Base-by-base conservation (phyloP, 169 alveolate genomes). In the Fabrea salina region DNA sequence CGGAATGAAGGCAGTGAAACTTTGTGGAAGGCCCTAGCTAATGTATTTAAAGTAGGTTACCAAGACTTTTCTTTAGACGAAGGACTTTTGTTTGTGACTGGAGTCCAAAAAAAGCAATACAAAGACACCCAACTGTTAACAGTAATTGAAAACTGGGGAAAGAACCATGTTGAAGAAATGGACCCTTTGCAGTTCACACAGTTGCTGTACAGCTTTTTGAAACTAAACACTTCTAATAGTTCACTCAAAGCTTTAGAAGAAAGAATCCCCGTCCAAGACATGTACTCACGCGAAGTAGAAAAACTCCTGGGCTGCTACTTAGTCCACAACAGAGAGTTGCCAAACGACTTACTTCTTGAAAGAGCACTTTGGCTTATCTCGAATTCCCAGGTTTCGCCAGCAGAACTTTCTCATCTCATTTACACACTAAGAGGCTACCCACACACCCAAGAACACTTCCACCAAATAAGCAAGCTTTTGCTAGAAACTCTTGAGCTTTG, bases 31-130 rank as follows among this genome's bases (percentile, higher is more conserved):
- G 6, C 71, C 82, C 5, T 83, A 82, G 84, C 88, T 85, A n/a
- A 79, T 83, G 2, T 74, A 40, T 22, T 83, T 83, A 50, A 27
- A 57, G 19, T 77, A 83, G 44, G 77, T 72, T 51, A 76, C 83
- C 1, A 82, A 83, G 77, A 83, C 83, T 5, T 78, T 83, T 2
- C 83, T 86, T 19, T 77, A 85, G 19, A 83, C 71, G 27, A 86
- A 64, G 51, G 86, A 47, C 16, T 47, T 47, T 16, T 47, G 56
- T 16, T 47, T 47, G 19, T 47, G 2, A 47, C 56, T 16, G 56
- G 56, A 3, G 30, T 47, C 1, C 19, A 47, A n/a, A 47, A 47
- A 47, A 47, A 47, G 19, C 30, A 47, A 25, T 47, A 47, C 19
- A 47, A 47, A 47, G 56, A 47, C 2, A n/a, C 19, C 2, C 30